phyloP scores from a whole-genome alignment of 2,329 filamentous ascomycete species.

The Clonostachys rhizophaga region DNA sequence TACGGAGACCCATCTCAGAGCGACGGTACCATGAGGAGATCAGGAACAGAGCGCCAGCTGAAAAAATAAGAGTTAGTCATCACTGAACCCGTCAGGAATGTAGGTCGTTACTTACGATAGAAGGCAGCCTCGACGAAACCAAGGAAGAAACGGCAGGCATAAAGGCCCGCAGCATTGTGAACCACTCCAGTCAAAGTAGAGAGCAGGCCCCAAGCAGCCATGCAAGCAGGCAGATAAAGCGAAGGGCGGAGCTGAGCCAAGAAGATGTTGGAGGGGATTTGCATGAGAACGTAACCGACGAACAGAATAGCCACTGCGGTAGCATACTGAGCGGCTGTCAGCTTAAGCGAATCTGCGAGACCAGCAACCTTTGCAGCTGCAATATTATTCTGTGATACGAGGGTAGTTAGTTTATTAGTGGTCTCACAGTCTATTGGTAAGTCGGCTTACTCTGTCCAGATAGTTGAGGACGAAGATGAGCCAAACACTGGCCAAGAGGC shows the following conservation, averaged over 20 bases:
- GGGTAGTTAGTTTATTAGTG: too few species aligned
- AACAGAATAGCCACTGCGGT: slow-evolving; percentile 26
- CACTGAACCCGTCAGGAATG: background rate
- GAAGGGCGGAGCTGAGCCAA: slow-evolving; percentile 33
- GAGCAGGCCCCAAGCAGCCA: slow-evolving; percentile 10
- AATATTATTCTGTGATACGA: too few species aligned
- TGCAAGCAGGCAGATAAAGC: slow-evolving; percentile 11
- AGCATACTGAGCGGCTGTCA: slow-evolving; percentile 15
- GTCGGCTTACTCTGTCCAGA: too few species aligned
- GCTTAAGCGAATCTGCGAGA: slow-evolving; percentile 45
- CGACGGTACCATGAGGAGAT: slow-evolving; percentile 16
- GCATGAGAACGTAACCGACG: slow-evolving; percentile 26
- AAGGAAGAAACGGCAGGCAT: slow-evolving; percentile 6
- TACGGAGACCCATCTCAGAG: slow-evolving; percentile 11
- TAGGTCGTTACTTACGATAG: background rate
- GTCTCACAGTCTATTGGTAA: too few species aligned
- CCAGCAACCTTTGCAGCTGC: slow-evolving; percentile 15
- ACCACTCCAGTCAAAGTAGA: slow-evolving; percentile 27
- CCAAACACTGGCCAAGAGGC: too few species aligned
- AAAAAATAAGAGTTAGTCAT: too few species aligned
- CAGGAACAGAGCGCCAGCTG: slow-evolving; percentile 6
- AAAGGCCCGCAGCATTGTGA: slow-evolving; percentile 31
- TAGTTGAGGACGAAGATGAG: too few species aligned
- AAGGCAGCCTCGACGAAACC: slow-evolving; percentile 9
- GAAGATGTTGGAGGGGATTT: slow-evolving; percentile 30